Evolutionary conservation across 2,329 filamentous ascomycete species (phyloP), one percentile per base, ranked within the genome.

Genomic region (Pyricularia sp.): DNA sequence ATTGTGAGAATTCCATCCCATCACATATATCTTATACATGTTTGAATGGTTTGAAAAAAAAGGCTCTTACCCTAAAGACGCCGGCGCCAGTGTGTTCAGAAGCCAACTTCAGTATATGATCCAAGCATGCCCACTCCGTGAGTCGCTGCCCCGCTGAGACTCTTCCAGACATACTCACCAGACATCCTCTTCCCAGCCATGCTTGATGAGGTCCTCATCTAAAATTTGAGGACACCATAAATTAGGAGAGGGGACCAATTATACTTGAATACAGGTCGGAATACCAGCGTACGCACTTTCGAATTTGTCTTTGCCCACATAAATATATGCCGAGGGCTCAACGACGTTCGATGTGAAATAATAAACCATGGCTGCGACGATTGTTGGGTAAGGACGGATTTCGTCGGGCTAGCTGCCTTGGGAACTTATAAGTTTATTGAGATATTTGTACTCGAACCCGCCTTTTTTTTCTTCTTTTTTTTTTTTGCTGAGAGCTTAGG

Each of bases 271-370:
- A 40, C 33, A 31, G 26, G 2, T 33, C 16, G 59, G 22, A 16
- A 22, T 49, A n/a, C n/a, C 5, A 59, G 12, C 10, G 8, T 28
- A 71, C 88, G 73, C 82, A 97, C 94, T 99, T 81, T 99, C 94
- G 71, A 94, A 93, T 79, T 99, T 99, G 81, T 99, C 94, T 78
- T 97, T 99, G 76, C 94, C 94, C 66, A 97, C 91, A 75, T 99
- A 99, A 73, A 99, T 87, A 74, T 88, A 93, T 57, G 91, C 93
- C 35, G 91, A 75, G 1, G 94, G 93, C 13, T 87, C 82, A 53
- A 96, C 91, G 57, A 87, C 86, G 67, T 85, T 93, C 30, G 93
- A 97, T 1, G 87, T 94, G 76, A 94, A 97, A 77, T 97, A 97
- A 79, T 90, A 96, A 61, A 99, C 94, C 94, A 99, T 70, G 63